These are phyloP conservation scores for Ceriops zippeliana DNA, from an alignment of 345 rosid species.

Conservation along the genomic window DNA sequence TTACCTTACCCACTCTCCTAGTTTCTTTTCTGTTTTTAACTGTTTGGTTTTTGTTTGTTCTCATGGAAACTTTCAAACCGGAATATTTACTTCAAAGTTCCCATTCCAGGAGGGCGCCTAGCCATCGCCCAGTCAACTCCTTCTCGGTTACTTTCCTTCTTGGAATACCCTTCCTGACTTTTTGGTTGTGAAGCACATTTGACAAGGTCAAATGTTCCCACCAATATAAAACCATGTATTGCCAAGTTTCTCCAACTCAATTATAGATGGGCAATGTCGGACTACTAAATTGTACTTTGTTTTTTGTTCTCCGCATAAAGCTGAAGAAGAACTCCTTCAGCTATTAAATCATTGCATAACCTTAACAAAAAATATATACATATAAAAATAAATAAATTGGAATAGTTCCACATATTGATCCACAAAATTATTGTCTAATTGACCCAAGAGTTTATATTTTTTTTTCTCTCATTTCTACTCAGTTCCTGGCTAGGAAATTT, in stretches of 20 bases:
- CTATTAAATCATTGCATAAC: background rate
- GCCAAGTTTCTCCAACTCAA: background rate
- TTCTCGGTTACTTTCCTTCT: background rate
- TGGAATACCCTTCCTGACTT: background rate
- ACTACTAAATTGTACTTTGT: too few species aligned
- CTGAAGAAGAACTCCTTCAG: background rate
- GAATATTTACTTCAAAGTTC: too few species aligned
- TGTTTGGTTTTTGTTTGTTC: background rate
- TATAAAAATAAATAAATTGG: too few species aligned
- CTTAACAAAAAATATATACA: too few species aligned
- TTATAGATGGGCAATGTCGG: background rate
- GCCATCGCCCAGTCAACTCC: conserved; percentile 5
- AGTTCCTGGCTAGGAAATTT: too few species aligned
- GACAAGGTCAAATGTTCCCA: background rate
- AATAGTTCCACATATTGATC: too few species aligned
- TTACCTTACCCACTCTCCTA: background rate
- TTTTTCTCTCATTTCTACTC: too few species aligned
- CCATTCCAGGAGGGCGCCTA: background rate
- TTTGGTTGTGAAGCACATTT: background rate
- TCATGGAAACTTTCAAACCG: too few species aligned
- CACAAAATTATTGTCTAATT: too few species aligned
- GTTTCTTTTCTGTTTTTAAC: background rate
- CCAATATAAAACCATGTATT: background rate
- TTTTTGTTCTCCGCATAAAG: background rate
- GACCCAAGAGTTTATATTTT: too few species aligned